Evolutionary conservation across 768 basidiomycete genomes (phyloP).

Genomic region (Macrolepiota fuliginosa): DNA sequence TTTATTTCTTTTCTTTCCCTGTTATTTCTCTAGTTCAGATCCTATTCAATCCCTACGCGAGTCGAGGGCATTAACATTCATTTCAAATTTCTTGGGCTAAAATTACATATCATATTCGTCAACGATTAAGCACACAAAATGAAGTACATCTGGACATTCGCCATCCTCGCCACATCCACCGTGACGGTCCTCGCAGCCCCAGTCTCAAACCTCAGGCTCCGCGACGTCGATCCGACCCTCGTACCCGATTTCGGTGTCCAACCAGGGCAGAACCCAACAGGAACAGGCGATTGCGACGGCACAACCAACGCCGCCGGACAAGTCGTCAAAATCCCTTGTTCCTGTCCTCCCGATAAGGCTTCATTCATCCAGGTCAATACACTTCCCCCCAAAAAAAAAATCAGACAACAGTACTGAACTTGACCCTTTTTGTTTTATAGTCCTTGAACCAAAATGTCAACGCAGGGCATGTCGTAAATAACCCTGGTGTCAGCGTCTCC

Average conservation of each 20-base stretch:
- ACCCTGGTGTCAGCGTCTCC: conserved; percentile 52
- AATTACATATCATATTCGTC: neutral
- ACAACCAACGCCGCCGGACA: conserved; percentile 53
- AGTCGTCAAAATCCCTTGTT: conserved; percentile 60
- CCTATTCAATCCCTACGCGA: neutral
- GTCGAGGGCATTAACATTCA: conserved; percentile 14
- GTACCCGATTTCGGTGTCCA: conserved; percentile 60
- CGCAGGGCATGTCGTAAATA: conserved; percentile 64
- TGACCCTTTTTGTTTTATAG: conserved; percentile 15
- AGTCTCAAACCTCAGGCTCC: conserved; percentile 24
- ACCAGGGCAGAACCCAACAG: conserved; percentile 60
- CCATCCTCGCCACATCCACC: conserved; percentile 31
- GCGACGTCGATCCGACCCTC: conserved; percentile 40
- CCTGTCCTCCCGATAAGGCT: conserved; percentile 56
- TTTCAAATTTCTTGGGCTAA: conserved; percentile 1
- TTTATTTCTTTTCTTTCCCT: neutral
- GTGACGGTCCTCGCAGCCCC: conserved; percentile 23
- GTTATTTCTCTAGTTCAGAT: neutral
- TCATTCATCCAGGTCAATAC: conserved; percentile 49
- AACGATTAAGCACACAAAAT: conserved; percentile 14
- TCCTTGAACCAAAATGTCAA: conserved; percentile 53
- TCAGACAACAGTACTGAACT: too few relatives aligned
- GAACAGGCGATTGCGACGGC: conserved; percentile 61
- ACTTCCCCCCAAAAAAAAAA: neutral
- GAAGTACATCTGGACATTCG: conserved; percentile 21